A percentile compares a stretch with the other conserved stretches of the same genome.
phyloP scores from a whole-genome alignment of 768 basidiomycete species.

The Tricholoma flavovirens region DNA sequence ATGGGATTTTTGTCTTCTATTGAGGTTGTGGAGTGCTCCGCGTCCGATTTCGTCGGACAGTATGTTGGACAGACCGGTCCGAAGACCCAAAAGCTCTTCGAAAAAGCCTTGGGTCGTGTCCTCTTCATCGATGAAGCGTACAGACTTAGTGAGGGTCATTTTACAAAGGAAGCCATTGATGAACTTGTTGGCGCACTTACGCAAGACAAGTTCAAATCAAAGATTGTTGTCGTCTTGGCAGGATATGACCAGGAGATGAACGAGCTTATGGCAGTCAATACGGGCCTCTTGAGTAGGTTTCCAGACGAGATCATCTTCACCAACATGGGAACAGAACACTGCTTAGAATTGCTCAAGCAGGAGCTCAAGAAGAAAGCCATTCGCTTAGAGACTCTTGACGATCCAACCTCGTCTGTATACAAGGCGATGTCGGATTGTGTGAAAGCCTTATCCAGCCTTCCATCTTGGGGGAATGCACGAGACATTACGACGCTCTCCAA shows the following conservation, averaged over 20 bases:
- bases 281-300: constrained; percentile 64
- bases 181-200: constrained; percentile 64
- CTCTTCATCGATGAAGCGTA: constrained; percentile 74
- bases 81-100: constrained; percentile 53
- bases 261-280: constrained; percentile 48
- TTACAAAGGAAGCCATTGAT: constrained; percentile 68
- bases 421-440: constrained; percentile 34
- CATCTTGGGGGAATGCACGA: constrained; percentile 66
- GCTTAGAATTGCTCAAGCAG: constrained; percentile 42
- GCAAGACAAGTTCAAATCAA: constrained; percentile 47
- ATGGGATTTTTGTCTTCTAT: constrained; percentile 46
- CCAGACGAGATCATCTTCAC: constrained; percentile 52
- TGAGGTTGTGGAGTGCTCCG: constrained; percentile 65
- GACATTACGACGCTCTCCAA: constrained; percentile 53
- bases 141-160: constrained; percentile 52
- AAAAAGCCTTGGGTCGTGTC: constrained; percentile 61
- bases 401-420: constrained; percentile 24
- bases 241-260: constrained; percentile 71
- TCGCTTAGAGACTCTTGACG: constrained; percentile 28
- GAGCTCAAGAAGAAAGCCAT: constrained; percentile 43
- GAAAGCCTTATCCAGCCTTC: constrained; percentile 34
- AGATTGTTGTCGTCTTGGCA: constrained; percentile 62
- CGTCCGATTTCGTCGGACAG: constrained; percentile 62
- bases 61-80: constrained; percentile 72
- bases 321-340: constrained; percentile 44